Percentiles rank a stretch among this genome's conserved stretches.
Evolutionary conservation across 2,329 filamentous ascomycete genomes (phyloP).

Genomic region (Claviceps spartinae): DNA sequence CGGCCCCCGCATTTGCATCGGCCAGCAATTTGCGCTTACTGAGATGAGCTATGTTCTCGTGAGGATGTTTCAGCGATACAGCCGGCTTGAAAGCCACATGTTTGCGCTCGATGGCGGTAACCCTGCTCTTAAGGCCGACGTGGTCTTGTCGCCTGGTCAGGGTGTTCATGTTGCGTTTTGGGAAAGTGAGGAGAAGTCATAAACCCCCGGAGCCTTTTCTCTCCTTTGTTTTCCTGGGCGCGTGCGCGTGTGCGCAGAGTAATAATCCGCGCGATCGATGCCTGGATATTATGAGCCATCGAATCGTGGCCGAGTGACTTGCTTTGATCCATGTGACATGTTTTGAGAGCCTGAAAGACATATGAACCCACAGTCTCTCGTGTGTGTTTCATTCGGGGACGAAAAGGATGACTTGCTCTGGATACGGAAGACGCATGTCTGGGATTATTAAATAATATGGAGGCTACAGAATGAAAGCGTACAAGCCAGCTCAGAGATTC

Average conservation of each 20-base stretch:
- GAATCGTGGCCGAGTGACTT: no score
- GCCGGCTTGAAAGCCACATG: slow-evolving; percentile 46
- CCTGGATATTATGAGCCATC: no score
- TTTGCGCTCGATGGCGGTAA: slow-evolving; percentile 36
- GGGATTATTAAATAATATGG: background rate
- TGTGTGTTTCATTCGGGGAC: background rate
- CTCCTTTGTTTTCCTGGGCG: no score
- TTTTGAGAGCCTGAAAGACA: background rate
- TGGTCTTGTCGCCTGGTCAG: slow-evolving; percentile 44
- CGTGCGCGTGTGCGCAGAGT: no score
- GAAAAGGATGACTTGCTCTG: no score
- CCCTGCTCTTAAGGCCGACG: slow-evolving; percentile 42
- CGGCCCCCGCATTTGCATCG: slow-evolving; percentile 39
- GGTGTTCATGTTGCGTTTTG: slow-evolving; percentile 46
- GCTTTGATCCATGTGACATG: no score
- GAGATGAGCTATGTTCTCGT: slow-evolving; percentile 55
- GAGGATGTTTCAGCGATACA: slow-evolving; percentile 59
- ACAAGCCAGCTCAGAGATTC: background rate
- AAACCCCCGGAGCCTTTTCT: background rate
- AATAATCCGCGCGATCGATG: no score
- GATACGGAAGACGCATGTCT: background rate
- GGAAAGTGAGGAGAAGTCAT: slow-evolving; percentile 23
- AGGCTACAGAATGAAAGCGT: background rate
- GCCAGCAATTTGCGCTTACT: slow-evolving; percentile 45
- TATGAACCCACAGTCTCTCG: background rate